Evolutionary conservation across 2,329 filamentous ascomycete species (phyloP).

Genomic region (Chrysoporthe cubensis): DNA sequence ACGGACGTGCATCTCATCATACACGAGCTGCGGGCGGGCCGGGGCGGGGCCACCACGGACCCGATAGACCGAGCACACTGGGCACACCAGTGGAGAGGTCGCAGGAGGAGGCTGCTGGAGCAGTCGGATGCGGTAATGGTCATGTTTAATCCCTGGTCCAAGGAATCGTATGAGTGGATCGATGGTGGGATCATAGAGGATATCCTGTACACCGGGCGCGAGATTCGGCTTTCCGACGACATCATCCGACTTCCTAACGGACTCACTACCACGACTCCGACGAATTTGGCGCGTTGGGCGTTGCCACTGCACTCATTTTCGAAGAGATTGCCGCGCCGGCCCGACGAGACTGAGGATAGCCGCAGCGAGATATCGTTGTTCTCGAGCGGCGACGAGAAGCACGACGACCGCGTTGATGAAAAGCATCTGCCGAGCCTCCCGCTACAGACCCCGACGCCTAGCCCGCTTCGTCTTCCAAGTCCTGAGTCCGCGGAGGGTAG

Average conservation of each 20-base stretch:
- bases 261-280: conserved; percentile 6
- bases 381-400: conserved; percentile 11
- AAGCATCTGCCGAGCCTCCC: neutral
- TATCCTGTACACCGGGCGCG: conserved; percentile 15
- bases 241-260: conserved; percentile 12
- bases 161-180: conserved; percentile 20
- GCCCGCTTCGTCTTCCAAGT: conserved; percentile 3
- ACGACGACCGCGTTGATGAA: conserved; percentile 6
- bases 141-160: conserved; percentile 22
- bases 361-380: conserved; percentile 2
- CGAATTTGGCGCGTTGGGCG: conserved; percentile 7
- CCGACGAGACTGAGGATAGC: neutral
- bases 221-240: conserved; percentile 12
- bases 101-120: conserved; percentile 19
- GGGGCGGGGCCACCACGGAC: conserved; percentile 12
- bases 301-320: neutral
- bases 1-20: conserved; percentile 22
- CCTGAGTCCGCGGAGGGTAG: neutral
- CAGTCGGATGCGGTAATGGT: conserved; percentile 26
- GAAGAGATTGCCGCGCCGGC: conserved; percentile 6
- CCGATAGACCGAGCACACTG: conserved; percentile 10
- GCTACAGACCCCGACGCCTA: conserved; percentile 1
- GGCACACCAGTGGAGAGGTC: neutral
- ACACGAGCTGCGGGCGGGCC: conserved; percentile 10
- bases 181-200: conserved; percentile 13